A percentile compares a stretch with the other conserved stretches of the same genome.
Evolutionary conservation across 2,329 filamentous ascomycete species (phyloP).

Genomic region (Grosmannia huntii): DNA sequence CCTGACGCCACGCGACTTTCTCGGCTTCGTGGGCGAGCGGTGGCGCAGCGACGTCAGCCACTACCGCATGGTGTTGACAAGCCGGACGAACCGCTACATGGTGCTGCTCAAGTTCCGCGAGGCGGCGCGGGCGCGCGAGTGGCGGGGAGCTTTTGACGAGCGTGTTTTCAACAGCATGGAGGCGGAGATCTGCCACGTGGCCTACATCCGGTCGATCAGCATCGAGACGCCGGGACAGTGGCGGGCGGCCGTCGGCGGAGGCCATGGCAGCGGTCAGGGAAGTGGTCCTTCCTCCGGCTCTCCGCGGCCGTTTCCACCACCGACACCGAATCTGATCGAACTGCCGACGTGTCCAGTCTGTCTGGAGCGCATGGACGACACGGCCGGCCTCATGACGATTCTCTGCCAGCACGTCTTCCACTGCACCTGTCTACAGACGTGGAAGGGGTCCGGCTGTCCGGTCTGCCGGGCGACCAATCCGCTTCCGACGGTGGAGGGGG

Average conservation of each 20-base stretch:
- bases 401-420: constrained; percentile 97
- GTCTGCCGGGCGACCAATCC: constrained; percentile 78
- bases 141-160: constrained; percentile 81
- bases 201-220: constrained; percentile 85
- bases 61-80: constrained; percentile 87
- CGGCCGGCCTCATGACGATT: constrained; percentile 86
- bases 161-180: constrained; percentile 88
- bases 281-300: constrained; percentile 5
- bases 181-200: constrained; percentile 89
- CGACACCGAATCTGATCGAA: constrained; percentile 75
- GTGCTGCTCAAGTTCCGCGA: constrained; percentile 89
- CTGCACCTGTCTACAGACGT: constrained; percentile 89
- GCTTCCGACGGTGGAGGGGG: constrained; percentile 14
- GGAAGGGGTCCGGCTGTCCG: constrained; percentile 86
- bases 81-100: constrained; percentile 80
- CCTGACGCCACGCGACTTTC: constrained; percentile 77
- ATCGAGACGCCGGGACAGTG: constrained; percentile 50
- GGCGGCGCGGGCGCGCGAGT: constrained; percentile 58
- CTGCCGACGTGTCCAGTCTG: constrained; percentile 94
- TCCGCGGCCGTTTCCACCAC: constrained; percentile 47
- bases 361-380: constrained; percentile 96
- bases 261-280: constrained; percentile 6
- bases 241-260: background rate
- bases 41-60: constrained; percentile 82
- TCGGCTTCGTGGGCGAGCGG: constrained; percentile 82